A percentile compares a stretch with the other conserved stretches of the same genome.
phyloP scores from a whole-genome alignment of 495 filamentous ascomycete genomes.

The Talaromyces trachyspermus region DNA sequence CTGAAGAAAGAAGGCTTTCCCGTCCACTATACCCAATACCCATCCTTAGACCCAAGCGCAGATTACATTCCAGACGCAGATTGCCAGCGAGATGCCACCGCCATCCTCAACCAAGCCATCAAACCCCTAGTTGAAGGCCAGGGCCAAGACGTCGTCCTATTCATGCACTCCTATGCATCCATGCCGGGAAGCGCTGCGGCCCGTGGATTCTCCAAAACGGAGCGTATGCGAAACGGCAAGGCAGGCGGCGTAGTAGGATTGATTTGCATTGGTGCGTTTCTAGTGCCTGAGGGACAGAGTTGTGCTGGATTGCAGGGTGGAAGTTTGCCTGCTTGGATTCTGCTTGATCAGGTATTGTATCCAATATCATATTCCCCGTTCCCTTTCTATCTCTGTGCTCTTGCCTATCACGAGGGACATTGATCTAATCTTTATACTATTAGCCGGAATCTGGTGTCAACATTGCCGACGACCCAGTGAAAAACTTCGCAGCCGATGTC shows the following conservation, averaged over 20 bases:
- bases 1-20: slow-evolving; percentile 14
- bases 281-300: slow-evolving; percentile 20
- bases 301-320: slow-evolving; percentile 21
- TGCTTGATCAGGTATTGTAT: slow-evolving; percentile 18
- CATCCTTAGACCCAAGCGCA: slow-evolving; percentile 17
- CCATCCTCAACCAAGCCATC: slow-evolving; percentile 10
- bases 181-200: slow-evolving; percentile 24
- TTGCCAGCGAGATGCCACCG: slow-evolving; percentile 14
- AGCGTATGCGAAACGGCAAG: slow-evolving; percentile 15
- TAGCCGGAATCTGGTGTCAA: slow-evolving; percentile 18
- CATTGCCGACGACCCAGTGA: slow-evolving; percentile 14
- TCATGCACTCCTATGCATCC: slow-evolving; percentile 28
- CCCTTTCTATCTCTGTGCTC: neutral
- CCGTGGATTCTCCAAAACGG: slow-evolving; percentile 11
- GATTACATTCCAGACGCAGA: slow-evolving; percentile 12
- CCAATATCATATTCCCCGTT: neutral
- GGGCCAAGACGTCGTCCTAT: slow-evolving; percentile 20
- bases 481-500: slow-evolving; percentile 22
- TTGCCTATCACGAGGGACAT: neutral
- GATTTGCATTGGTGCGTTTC: slow-evolving; percentile 22
- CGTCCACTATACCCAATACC: slow-evolving; percentile 14
- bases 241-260: slow-evolving; percentile 21
- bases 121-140: slow-evolving; percentile 16
- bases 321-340: slow-evolving; percentile 19
- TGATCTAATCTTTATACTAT: no score